Evolutionary conservation across 2,329 filamentous ascomycete species (phyloP).

Genomic region (Bipolaris victoriae): DNA sequence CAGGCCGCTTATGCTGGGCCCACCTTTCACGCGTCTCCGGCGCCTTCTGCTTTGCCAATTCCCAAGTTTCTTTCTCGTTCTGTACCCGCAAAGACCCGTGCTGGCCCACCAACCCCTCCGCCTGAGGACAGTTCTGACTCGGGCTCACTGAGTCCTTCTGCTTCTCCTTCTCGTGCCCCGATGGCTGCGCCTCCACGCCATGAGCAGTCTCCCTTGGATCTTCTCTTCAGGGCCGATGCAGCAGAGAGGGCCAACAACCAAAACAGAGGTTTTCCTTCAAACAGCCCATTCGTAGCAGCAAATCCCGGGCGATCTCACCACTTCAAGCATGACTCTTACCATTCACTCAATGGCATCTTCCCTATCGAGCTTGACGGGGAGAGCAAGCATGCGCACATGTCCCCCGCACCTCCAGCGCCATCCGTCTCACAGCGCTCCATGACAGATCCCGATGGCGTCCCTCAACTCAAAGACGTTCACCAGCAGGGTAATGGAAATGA

Average conservation of each 20-base stretch:
- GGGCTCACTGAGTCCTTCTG: slow-evolving; percentile 51
- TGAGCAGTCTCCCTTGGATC: slow-evolving; percentile 79
- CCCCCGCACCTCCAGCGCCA: slow-evolving; percentile 20
- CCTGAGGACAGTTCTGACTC: slow-evolving; percentile 55
- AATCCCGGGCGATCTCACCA: slow-evolving; percentile 35
- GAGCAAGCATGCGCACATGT: slow-evolving; percentile 24
- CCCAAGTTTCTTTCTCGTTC: slow-evolving; percentile 86
- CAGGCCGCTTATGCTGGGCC: slow-evolving; percentile 80
- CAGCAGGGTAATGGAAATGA: slow-evolving; percentile 53
- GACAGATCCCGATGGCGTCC: slow-evolving; percentile 40
- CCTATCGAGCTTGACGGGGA: slow-evolving; percentile 67
- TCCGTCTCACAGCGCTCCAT: slow-evolving; percentile 35
- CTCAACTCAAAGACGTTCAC: slow-evolving; percentile 28
- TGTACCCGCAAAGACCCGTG: slow-evolving; percentile 61
- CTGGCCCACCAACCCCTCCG: slow-evolving; percentile 56
- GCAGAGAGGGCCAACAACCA: slow-evolving; percentile 72
- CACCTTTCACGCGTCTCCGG: slow-evolving; percentile 93
- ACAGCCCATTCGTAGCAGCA: slow-evolving; percentile 22
- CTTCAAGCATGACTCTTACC: slow-evolving; percentile 54
- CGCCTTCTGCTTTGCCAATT: slow-evolving; percentile 85
- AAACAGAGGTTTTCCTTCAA: slow-evolving; percentile 49
- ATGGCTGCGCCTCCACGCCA: slow-evolving; percentile 51
- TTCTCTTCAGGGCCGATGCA: slow-evolving; percentile 87
- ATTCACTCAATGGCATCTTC: slow-evolving; percentile 64
- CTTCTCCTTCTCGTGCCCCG: slow-evolving; percentile 60